A percentile compares a stretch with the other conserved stretches of the same genome.
phyloP scores from a whole-genome alignment of 2,329 filamentous ascomycete species.

The Xylariaceae sp. region DNA sequence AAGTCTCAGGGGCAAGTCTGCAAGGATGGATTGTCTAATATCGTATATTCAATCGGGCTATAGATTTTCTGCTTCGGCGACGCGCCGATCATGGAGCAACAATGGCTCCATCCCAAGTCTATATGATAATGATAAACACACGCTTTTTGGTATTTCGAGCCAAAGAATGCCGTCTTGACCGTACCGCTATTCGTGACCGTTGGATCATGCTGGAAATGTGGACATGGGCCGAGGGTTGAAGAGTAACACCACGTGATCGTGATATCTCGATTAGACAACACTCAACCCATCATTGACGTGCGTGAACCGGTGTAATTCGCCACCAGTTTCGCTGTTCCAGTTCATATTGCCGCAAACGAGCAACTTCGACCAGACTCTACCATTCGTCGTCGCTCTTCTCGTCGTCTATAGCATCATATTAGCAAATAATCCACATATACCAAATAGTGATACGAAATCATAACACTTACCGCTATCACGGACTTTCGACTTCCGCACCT shows the following conservation, averaged over 20 bases:
- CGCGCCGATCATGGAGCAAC: background rate
- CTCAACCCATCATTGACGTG: background rate
- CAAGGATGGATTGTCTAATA: background rate
- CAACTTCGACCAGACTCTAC: conserved; percentile 37
- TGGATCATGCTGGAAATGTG: background rate
- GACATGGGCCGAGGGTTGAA: no score
- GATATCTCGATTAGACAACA: background rate
- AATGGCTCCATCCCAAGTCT: background rate
- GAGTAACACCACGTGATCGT: background rate
- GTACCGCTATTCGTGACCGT: background rate
- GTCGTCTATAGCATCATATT: conserved; percentile 52
- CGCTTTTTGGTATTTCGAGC: background rate
- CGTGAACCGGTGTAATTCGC: conserved; percentile 12
- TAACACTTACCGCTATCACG: conserved; percentile 79
- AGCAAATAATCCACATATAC: conserved; percentile 3
- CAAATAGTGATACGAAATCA: background rate
- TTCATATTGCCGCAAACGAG: conserved; percentile 16
- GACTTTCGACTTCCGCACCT: conserved; percentile 88
- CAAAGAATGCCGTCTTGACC: background rate
- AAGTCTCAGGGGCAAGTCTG: background rate
- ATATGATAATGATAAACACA: background rate
- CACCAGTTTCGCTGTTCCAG: conserved; percentile 17
- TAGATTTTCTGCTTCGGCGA: background rate
- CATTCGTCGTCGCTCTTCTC: conserved; percentile 74
- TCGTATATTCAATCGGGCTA: background rate